Evolutionary conservation across 2,329 filamentous ascomycete species (phyloP), one percentile per base, ranked within the genome.

Genomic region (Thelonectria rubi): DNA sequence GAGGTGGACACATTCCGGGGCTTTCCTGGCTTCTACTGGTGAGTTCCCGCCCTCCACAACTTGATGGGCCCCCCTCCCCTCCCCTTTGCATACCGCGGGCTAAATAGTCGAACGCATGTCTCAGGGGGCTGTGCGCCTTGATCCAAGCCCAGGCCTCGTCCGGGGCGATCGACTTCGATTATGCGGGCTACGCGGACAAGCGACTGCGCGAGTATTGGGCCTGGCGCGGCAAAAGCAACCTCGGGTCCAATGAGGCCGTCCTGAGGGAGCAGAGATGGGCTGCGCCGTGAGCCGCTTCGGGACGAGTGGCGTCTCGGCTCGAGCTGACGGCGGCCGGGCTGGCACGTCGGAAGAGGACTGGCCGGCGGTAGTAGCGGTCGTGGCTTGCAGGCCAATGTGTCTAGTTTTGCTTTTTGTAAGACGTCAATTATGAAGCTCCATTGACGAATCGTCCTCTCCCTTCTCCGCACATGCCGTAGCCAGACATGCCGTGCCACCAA

Each of bases 101-200:
- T 30, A 30, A 30, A 30, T 30, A 30, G 26, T 30, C 26, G 5
- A 7, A 46, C 60, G 26, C 39, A 56, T 45, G 14, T 39, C 54
- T 39, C 47, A 69, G 67, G 67, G 67, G 67, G 42, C 67, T 69
- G 1, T 69, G 67, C 34, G 67, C 67, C 5, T 46, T 69, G 14
- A 69, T 69, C 15, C 67, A 69, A 37, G 67, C 67, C n/a, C 58
- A 69, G 62, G 69, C 67, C 53, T 65, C 67, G 8, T 69, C 67
- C 17, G 67, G 67, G 49, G 55, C 60, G 45, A 69, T 69, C 26
- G 63, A 69, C 5, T 69, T 69, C 55, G 67, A 69, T 61, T 69
- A 69, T 45, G 61, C 59, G 4, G 67, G 65, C 32, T 69, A 69
- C 42, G 67, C 67, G 2, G 51, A 60, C 8, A 69, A 58, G 60